Evolutionary conservation across 192 early-diverging fungal genomes (phyloP).

Genomic region (Backusella tuberculispora): DNA sequence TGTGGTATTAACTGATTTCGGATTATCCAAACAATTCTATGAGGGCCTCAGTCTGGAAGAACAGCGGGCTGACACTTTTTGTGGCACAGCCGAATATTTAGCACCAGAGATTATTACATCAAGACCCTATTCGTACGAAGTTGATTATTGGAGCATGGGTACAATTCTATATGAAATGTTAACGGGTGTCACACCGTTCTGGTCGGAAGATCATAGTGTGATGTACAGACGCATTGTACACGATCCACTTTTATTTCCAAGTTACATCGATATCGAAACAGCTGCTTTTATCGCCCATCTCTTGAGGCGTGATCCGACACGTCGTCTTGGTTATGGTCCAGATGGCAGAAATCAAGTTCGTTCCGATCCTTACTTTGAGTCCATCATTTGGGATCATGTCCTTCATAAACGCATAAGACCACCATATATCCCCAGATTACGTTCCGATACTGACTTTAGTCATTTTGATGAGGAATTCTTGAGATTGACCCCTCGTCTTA

Average conservation of each 20-base stretch:
- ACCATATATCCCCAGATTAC: conserved; percentile 69
- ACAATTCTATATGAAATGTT: conserved; percentile 91
- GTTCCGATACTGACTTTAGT: conserved; percentile 51
- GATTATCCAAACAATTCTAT: conserved; percentile 74
- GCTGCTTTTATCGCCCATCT: conserved; percentile 50
- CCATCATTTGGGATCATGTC: conserved; percentile 73
- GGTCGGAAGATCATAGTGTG: conserved; percentile 51
- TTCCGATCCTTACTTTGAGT: conserved; percentile 73
- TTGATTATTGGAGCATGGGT: conserved; percentile 93
- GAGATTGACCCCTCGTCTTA: conserved; percentile 50
- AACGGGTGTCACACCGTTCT: conserved; percentile 67
- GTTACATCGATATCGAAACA: conserved; percentile 42
- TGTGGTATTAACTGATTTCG: conserved; percentile 90
- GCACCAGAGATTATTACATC: conserved; percentile 76
- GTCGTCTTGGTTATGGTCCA: conserved; percentile 61
- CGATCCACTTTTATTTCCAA: conserved; percentile 53
- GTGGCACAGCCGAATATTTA: conserved; percentile 79
- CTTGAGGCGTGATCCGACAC: conserved; percentile 54
- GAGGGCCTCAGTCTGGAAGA: conserved; percentile 2
- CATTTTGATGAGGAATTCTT: conserved; percentile 60
- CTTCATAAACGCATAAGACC: conserved; percentile 58
- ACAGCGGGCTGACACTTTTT: conserved; percentile 59
- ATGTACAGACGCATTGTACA: conserved; percentile 60
- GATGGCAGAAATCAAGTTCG: conserved; percentile 67
- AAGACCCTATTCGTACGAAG: conserved; percentile 64